Conservation (phyloP, 345 rosid genomes). For the Odontarrhena argentea region DNA sequence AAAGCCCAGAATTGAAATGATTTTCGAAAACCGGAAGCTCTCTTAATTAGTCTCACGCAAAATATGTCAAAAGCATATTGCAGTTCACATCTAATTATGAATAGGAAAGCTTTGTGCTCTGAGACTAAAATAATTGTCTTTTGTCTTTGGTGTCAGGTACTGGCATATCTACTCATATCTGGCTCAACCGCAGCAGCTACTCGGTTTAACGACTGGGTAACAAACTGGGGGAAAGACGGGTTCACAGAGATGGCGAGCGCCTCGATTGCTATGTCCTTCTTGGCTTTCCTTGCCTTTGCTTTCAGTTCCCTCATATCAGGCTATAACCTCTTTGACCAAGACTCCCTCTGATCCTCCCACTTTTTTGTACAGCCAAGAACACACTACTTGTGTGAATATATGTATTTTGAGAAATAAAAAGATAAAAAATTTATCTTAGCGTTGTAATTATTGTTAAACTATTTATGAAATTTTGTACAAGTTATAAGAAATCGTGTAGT, state of each 20-base stretch:
- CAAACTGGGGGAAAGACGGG: constrained; percentile 95
- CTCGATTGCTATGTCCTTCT: constrained; percentile 82
- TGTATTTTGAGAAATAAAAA: constrained; percentile 8
- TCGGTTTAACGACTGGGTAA: constrained; percentile 85
- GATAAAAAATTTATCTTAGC: constrained; percentile 24
- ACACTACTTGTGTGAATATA: constrained; percentile 29
- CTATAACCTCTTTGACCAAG: constrained; percentile 56
- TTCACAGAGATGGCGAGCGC: constrained; percentile 96
- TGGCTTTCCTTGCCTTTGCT: constrained; percentile 80
- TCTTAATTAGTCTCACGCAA: not conserved
- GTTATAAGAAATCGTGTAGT: constrained; percentile 16
- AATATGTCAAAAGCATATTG: not conserved
- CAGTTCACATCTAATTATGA: not conserved
- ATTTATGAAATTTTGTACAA: constrained; percentile 27
- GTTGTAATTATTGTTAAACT: constrained; percentile 14
- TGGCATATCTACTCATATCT: constrained; percentile 86
- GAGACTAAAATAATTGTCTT: not conserved
- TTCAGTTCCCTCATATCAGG: constrained; percentile 81
- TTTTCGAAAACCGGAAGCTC: not conserved
- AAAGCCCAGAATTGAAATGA: not conserved
- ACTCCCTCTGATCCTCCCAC: constrained; percentile 40
- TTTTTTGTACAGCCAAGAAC: constrained; percentile 33
- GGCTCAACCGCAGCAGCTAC: constrained; percentile 92
- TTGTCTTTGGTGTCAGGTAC: constrained; percentile 49
- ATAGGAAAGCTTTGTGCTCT: constrained; percentile 5